Evolutionary conservation across 2,329 filamentous ascomycete genomes (phyloP).

Genomic region (Mycosphaerella arachidis): DNA sequence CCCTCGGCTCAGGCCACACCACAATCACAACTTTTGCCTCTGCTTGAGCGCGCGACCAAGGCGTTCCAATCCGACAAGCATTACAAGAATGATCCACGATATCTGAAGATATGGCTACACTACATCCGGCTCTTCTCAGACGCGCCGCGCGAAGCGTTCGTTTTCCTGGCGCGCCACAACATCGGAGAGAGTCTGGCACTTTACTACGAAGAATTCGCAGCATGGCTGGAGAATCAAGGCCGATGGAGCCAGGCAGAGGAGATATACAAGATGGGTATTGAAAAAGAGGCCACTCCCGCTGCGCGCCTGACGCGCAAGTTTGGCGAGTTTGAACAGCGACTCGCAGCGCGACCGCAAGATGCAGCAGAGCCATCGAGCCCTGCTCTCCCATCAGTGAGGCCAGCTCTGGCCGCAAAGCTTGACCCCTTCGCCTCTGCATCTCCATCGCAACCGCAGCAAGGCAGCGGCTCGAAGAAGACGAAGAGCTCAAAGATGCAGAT

Average conservation of each 20-base stretch:
- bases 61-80: slow-evolving; percentile 77
- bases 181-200: slow-evolving; percentile 84
- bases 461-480: slow-evolving; percentile 54
- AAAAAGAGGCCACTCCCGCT: slow-evolving; percentile 77
- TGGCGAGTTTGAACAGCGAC: slow-evolving; percentile 80
- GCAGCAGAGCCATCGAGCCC: slow-evolving; percentile 71
- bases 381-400: slow-evolving; percentile 75
- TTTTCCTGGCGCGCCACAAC: slow-evolving; percentile 81
- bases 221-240: slow-evolving; percentile 79
- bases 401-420: slow-evolving; percentile 77
- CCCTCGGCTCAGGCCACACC: slow-evolving; percentile 88
- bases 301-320: slow-evolving; percentile 84
- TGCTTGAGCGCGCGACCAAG: slow-evolving; percentile 91
- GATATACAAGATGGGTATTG: slow-evolving; percentile 84
- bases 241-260: slow-evolving; percentile 91
- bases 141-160: slow-evolving; percentile 84
- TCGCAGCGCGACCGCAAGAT: slow-evolving; percentile 61
- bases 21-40: slow-evolving; percentile 79
- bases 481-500: slow-evolving; percentile 80
- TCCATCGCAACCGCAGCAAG: slow-evolving; percentile 57
- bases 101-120: slow-evolving; percentile 87
- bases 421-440: slow-evolving; percentile 68
- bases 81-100: slow-evolving; percentile 93
- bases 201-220: slow-evolving; percentile 95
- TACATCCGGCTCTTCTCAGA: slow-evolving; percentile 94